Evolutionary conservation across 345 rosid species (phyloP), one percentile per base, ranked within the genome.

Genomic region (Theobroma cacao): DNA sequence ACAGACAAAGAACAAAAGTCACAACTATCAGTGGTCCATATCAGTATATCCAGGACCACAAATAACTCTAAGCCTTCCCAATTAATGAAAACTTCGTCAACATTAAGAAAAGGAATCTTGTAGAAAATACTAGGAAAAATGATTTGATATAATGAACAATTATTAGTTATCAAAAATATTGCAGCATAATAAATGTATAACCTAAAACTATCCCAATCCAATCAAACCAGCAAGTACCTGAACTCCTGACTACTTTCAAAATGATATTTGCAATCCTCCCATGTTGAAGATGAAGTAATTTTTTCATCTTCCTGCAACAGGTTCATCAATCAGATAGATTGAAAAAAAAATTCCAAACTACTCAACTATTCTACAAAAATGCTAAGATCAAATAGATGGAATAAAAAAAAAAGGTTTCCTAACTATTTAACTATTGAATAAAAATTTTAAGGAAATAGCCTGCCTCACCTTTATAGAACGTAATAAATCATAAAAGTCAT

Each of bases 241-340:
- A 83, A 94, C 79, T 92, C 97, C 74, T 88, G 90, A 84, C 92
- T 89, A 74, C 84, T 88, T 83, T 92, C 92, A 36, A 96, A 83
- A 70, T 89, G 88, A 77, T 81, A 85, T 87, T 82, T 88, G 78
- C 86, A 88, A 14, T 86, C 85, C 79, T 92, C 99, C 99, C 99
- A 96, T 59, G 88, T 82, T 68, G 99, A 96, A 77, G 94, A 84
- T 77, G 87, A 82, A 53, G 87, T 85, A 83, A 96, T 89, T 72
- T n/a, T n/a, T n/a, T n/a, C n/a, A n/a, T n/a, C n/a, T n/a, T 92
- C 95, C 99, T 96, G 86, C 79, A 82, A 79, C 58, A 78, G 72
- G 76, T 53, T 58, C 66, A 78, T 64, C 65, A 59, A 75, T 71
- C 77, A 82, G 65, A 82, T 74, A 63, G 76, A 72, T 64, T 74